phyloP scores from a whole-genome alignment of 2,329 filamentous ascomycete species.

The Penicillium decumbens region DNA sequence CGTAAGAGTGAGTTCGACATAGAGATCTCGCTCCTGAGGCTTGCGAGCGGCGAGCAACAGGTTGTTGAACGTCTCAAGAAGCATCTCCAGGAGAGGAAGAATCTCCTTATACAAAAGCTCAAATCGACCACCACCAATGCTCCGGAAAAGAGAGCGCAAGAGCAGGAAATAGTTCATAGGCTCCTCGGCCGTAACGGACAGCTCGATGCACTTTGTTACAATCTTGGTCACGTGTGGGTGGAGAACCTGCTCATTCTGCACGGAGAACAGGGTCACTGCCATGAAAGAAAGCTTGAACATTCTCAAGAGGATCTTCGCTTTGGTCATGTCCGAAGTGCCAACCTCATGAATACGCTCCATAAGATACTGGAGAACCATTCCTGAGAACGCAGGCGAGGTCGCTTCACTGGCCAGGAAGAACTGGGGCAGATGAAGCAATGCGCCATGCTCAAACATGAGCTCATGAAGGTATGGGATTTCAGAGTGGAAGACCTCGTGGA shows the following conservation, averaged over 20 bases:
- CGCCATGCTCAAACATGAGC: slow-evolving; percentile 95
- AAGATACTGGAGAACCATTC: slow-evolving; percentile 94
- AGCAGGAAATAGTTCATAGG: slow-evolving; percentile 99
- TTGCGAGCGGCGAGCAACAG: slow-evolving; percentile 85
- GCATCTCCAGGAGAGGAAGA: slow-evolving; percentile 90
- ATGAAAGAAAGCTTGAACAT: slow-evolving; percentile 99
- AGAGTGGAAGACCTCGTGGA: slow-evolving; percentile 96
- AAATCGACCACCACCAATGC: slow-evolving; percentile 94
- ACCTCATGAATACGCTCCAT: slow-evolving; percentile 97
- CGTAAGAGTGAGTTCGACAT: slow-evolving; percentile 93
- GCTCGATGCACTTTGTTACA: slow-evolving; percentile 92
- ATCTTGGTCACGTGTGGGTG: slow-evolving; percentile 96
- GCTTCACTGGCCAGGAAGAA: slow-evolving; percentile 99
- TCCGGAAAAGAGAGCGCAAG: slow-evolving; percentile 84
- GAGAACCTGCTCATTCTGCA: slow-evolving; percentile 91
- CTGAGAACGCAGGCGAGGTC: slow-evolving; percentile 93
- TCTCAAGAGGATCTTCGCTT: slow-evolving; percentile 84
- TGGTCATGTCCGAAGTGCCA: slow-evolving; percentile 83
- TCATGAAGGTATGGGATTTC: slow-evolving; percentile 96
- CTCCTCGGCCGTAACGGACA: slow-evolving; percentile 91
- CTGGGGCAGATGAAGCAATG: slow-evolving; percentile 89
- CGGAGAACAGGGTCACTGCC: slow-evolving; percentile 93
- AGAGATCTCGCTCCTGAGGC: slow-evolving; percentile 85
- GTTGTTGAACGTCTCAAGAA: slow-evolving; percentile 94
- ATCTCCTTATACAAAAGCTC: slow-evolving; percentile 99